Base-by-base conservation (phyloP, 1,284 basidiomycete species). In the Wallemia mellicola region DNA sequence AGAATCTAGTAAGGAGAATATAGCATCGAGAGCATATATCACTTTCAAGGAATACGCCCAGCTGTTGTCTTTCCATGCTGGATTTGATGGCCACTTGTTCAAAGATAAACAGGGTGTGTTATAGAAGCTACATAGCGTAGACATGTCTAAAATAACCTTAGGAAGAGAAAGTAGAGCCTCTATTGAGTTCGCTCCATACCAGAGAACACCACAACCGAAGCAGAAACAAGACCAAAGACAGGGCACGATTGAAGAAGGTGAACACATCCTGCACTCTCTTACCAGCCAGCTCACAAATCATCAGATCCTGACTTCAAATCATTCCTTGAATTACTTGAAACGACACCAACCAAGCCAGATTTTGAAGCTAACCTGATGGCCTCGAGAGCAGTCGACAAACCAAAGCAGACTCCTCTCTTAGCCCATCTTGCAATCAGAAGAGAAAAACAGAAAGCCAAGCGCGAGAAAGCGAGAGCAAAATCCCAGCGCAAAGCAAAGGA, bases 101-200 rank as follows among this genome's bases (percentile, higher is more conserved):
- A 76, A 82, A 62, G 87, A 95, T 69, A 89, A 89, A 73, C 76
- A 83, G 63, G 91, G n/a, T n/a, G n/a, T n/a, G n/a, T n/a, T n/a
- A n/a, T n/a, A n/a, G n/a, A n/a, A n/a, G n/a, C n/a, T n/a, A n/a
- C n/a, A n/a, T n/a, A n/a, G n/a, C n/a, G n/a, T n/a, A n/a, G n/a
- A n/a, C n/a, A n/a, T n/a, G n/a, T n/a, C n/a, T n/a, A n/a, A n/a
- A n/a, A n/a, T n/a, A n/a, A n/a, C n/a, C n/a, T n/a, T n/a, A n/a
- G n/a, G 91, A 11, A 82, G 82, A 65, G 86, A 92, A 66, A 85
- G 79, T 1, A 76, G 81, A 60, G 87, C 86, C 1, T 75, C 94
- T 1, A 88, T 98, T 1, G 92, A 98, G 70, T 95, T 85, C 67
- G 85, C 92, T 0, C 88, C 89, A 0, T 86, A 82, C 63, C 89